phyloP scores from a whole-genome alignment of 179 eudicot genomes.

The Spergularia azorica region DNA sequence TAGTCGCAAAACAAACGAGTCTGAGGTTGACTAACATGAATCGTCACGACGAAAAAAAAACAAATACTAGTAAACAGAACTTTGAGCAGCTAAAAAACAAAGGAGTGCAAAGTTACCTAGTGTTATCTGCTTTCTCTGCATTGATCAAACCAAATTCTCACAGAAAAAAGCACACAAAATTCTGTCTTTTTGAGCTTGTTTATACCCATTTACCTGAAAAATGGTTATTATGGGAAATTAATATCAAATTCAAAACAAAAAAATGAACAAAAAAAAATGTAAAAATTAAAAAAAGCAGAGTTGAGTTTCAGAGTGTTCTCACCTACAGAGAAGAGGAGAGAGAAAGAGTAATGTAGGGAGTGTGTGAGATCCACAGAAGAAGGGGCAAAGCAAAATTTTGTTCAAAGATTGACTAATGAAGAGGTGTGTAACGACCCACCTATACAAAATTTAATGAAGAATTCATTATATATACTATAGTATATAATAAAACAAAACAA shows the following conservation, averaged over 20 bases:
- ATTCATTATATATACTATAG: neutral
- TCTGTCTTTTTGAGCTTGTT: neutral
- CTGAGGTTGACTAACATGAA: constrained; percentile 13
- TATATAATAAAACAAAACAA: too few species aligned
- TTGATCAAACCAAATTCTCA: constrained; percentile 17
- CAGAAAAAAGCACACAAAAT: neutral
- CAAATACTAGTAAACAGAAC: neutral
- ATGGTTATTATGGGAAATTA: constrained; percentile 5
- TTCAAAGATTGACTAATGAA: constrained; percentile 26
- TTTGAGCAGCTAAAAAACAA: neutral
- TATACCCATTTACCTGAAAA: constrained; percentile 19
- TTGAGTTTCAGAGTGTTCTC: constrained; percentile 16
- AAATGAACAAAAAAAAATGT: too few species aligned
- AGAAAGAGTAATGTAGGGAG: neutral
- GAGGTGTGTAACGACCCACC: constrained; percentile 29
- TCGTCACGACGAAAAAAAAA: neutral
- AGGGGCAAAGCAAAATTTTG: constrained; percentile 5
- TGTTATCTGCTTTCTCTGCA: constrained; percentile 20
- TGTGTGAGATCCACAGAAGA: constrained; percentile 36
- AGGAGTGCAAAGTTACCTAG: neutral
- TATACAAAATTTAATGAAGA: constrained; percentile 17
- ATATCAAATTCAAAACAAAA: neutral
- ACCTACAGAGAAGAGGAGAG: constrained; percentile 4
- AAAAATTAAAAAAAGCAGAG: neutral
- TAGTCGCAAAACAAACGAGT: too few species aligned